A percentile compares a stretch with the other conserved stretches of the same genome.
Evolutionary conservation across 139 green algal species (phyloP).

Genomic region (Pleodorina starrii): DNA sequence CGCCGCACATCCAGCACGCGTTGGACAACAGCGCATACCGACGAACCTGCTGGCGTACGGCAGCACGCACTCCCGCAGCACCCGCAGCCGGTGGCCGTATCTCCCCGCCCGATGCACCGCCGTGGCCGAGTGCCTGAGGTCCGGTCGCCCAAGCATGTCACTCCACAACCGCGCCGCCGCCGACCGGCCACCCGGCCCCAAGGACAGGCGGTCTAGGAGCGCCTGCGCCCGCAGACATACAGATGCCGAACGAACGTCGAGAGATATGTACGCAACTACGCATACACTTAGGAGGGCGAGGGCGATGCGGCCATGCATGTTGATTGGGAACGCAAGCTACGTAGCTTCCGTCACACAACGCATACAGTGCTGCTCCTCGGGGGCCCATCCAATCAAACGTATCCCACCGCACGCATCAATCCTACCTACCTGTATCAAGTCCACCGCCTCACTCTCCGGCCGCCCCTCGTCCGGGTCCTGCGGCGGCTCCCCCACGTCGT

Average conservation of each 20-base stretch:
- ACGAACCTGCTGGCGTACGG: constrained; percentile 19
- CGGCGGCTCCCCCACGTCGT: neutral
- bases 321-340: too few species aligned
- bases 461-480: constrained; percentile 13
- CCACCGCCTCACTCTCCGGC: constrained; percentile 1
- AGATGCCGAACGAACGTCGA: too few species aligned
- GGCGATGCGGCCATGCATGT: too few species aligned
- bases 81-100: neutral
- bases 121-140: neutral
- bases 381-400: too few species aligned
- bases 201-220: neutral
- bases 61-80: constrained; percentile 7
- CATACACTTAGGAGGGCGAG: too few species aligned
- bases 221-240: neutral
- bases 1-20: too few species aligned
- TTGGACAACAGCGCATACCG: too few species aligned
- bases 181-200: too few species aligned
- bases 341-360: too few species aligned
- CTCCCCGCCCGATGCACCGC: neutral
- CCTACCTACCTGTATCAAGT: constrained; percentile 19
- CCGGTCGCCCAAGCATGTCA: neutral
- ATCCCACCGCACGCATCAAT: too few species aligned
- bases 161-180: neutral
- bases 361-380: too few species aligned
- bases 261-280: neutral